Evolutionary conservation across 805 yeast genomes (phyloP), one percentile per base, ranked within the genome.

Genomic region (Zygotorulaspora danielsina): DNA sequence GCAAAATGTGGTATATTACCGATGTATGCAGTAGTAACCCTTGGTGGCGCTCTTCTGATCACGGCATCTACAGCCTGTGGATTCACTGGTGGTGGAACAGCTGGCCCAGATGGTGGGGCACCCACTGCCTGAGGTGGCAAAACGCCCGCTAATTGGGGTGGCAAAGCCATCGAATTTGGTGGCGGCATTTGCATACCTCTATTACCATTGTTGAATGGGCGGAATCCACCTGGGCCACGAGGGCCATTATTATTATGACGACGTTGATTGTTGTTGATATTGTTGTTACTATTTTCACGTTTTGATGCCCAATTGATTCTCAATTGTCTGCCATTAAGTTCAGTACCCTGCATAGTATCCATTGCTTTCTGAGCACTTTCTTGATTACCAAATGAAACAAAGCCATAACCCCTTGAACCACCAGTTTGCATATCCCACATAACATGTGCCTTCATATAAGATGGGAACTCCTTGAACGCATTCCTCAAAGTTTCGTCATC

Each of bases 371-470:
- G 86, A 2, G 95, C 96, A 48, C 85, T 90, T 13, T 67, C 63
- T 46, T 72, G 75, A 18, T 72, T 75, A 19, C 67, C 61, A 54
- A 88, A 88, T 1, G 90, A 80, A 9, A 86, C 93, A 62, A 88
- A 87, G 2, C 96, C 96, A 57, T 87, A 87, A 25, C 96, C 95
- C 64, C 96, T 72, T 2, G 95, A 85, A 57, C 95, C 72, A 30
- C 94, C 93, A 18, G 93, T 82, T 60, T 84, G 89, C 94, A 86
- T 85, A 60, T 88, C 96, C 96, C 96, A 87, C 96, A 87, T 88
- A 21, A 87, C 96, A 51, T 87, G 88, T 9, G 95, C 96, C 60
- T 84, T 93, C 33, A 76, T 66, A 53, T 84, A 67, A 1, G 87
- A 73, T 12, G 70, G 67, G 59, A 75, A 83, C 40, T 69, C 66